A percentile compares a stretch with the other conserved stretches of the same genome.
Evolutionary conservation across 306 rosid species (phyloP).

Genomic region (Citrullus mucosospermus): DNA sequence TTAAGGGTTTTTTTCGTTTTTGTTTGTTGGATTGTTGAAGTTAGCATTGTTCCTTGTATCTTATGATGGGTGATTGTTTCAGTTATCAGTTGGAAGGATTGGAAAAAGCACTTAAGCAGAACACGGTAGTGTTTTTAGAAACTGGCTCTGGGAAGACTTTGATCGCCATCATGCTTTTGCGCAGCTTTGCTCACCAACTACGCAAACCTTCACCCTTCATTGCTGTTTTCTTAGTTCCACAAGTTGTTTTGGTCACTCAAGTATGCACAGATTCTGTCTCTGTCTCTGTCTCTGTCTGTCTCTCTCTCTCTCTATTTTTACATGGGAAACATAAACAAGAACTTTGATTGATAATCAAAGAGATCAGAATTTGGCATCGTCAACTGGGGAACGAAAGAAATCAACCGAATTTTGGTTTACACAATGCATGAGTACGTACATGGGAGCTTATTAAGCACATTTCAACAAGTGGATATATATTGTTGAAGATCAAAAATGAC

Average conservation of each 20-base stretch:
- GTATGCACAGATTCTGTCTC: constrained; percentile 17
- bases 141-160: constrained; percentile 91
- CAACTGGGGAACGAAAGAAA: neutral
- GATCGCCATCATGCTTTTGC: constrained; percentile 79
- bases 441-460: neutral
- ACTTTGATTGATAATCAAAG: neutral
- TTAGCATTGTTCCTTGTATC: neutral
- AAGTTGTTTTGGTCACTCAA: constrained; percentile 72
- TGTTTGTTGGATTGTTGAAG: neutral
- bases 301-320: neutral
- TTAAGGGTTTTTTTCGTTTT: neutral
- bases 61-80: constrained; percentile 8
- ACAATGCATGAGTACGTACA: neutral
- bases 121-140: constrained; percentile 67
- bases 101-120: constrained; percentile 39
- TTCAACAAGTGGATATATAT: neutral
- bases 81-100: constrained; percentile 84
- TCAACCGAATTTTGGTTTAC: neutral
- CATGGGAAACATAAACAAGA: neutral
- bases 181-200: constrained; percentile 50
- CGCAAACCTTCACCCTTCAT: constrained; percentile 52
- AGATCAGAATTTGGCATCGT: neutral
- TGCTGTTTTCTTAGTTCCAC: constrained; percentile 74
- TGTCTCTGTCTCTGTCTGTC: neutral
- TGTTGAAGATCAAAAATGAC: neutral